A percentile compares a stretch with the other conserved stretches of the same genome.
phyloP scores from a whole-genome alignment of 148 eudicot genomes.

The Rhododendron kiyosumense region DNA sequence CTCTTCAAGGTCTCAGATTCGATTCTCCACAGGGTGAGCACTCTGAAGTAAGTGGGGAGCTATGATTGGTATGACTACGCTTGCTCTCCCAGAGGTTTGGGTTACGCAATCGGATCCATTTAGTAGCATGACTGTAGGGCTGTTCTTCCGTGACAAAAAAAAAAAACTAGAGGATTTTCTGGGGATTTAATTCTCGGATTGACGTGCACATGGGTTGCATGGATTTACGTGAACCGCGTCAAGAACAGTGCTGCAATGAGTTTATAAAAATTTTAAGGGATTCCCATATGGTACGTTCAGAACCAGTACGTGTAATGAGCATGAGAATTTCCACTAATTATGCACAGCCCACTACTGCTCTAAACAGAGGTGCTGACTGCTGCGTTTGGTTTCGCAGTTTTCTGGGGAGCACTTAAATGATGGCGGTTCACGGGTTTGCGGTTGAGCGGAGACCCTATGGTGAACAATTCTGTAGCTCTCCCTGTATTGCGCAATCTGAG shows the following conservation, averaged over 20 bases:
- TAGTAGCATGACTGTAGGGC: too few species aligned
- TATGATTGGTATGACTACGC: too few species aligned
- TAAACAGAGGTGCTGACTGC: neutral
- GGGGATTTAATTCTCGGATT: neutral
- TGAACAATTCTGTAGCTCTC: too few species aligned
- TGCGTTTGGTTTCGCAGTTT: neutral
- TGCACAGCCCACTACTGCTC: neutral
- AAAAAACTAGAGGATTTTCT: neutral
- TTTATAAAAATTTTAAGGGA: neutral
- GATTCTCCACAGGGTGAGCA: too few species aligned
- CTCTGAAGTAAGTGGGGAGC: too few species aligned
- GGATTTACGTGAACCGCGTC: neutral
- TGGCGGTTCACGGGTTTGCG: too few species aligned
- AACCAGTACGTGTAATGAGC: neutral
- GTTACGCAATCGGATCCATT: too few species aligned
- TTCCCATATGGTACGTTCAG: neutral
- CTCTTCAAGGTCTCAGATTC: too few species aligned
- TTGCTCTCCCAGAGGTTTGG: too few species aligned
- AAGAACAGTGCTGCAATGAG: neutral
- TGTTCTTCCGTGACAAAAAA: too few species aligned
- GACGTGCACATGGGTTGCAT: constrained; percentile 7
- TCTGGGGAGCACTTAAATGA: neutral
- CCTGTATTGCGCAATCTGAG: too few species aligned
- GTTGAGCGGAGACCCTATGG: too few species aligned
- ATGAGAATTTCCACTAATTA: neutral